Evolutionary conservation across 2,329 filamentous ascomycete species (phyloP), one percentile per base, ranked within the genome.

Genomic region (Fusarium pseudocircinatum): DNA sequence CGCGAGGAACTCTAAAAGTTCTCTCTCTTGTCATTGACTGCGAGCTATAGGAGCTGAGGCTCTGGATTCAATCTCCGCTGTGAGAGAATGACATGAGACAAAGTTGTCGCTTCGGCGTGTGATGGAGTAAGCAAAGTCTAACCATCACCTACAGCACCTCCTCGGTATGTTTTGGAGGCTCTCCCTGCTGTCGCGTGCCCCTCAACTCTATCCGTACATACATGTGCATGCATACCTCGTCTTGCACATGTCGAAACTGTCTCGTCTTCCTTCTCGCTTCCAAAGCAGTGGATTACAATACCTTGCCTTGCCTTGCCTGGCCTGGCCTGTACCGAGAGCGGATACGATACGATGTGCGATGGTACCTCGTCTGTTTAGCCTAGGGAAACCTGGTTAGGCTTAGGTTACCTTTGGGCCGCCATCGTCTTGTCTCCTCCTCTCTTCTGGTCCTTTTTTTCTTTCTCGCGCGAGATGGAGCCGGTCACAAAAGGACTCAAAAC

Each of bases 251-350:
- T 53, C 30, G 52, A 54, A 57, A 37, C 42, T 63, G 43, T 30
- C 47, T 56, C n/a, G 26, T 40, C 40, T 49, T 69, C 62, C 58
- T 42, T 52, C 60, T 73, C 70, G 70, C 60, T 73, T 63, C 70
- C 60, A 43, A 60, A 59, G 53, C 30, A 49, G 56, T 73, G 70
- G 70, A 65, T 66, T 70, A 52, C n/a, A 22, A 28, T 47, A 22
- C 26, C 47, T 50, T 34, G 30, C 47, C 30, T 28, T 28, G 26
- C 26, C 26, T 28, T 28, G n/a, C n/a, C n/a, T 32, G 9, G 46
- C 28, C 47, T 24, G 14, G 24, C 34, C 20, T 10, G 22, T 70
- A 40, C 66, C 42, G 67, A 71, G 59, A 60, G 61, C 66, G 70
- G 70, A 71, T 67, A 73, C 61, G 44, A 71, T 53, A 42, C 59